phyloP scores from a whole-genome alignment of 768 basidiomycete genomes.

The Calocera viscosa region DNA sequence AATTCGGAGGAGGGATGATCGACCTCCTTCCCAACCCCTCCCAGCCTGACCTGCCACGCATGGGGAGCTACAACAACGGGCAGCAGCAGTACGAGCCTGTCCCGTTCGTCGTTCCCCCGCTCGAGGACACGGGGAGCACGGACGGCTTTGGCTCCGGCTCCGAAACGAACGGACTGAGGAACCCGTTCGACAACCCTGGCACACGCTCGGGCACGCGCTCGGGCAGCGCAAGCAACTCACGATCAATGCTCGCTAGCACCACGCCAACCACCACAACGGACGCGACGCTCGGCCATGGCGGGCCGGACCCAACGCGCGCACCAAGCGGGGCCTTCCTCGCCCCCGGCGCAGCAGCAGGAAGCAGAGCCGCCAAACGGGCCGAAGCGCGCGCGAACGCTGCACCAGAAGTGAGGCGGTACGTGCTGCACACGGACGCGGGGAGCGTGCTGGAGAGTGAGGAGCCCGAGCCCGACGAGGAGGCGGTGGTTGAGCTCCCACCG shows the following conservation, averaged over 20 bases:
- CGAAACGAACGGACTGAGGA: not conserved
- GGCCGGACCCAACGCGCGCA: not conserved
- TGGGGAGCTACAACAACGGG: not conserved
- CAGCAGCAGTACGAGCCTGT: conserved; percentile 5
- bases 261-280: not conserved
- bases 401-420: not conserved
- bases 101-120: not conserved
- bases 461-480: not conserved
- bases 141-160: not conserved
- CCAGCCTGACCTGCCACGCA: not conserved
- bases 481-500: not conserved
- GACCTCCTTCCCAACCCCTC: conserved; percentile 1
- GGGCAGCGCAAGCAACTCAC: not conserved
- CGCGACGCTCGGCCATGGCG: not conserved
- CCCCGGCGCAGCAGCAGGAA: not conserved
- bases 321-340: too few species aligned
- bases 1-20: not conserved
- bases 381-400: not conserved
- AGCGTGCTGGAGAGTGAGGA: conserved; percentile 1
- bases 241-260: not conserved
- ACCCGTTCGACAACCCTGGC: not conserved
- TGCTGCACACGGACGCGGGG: not conserved
- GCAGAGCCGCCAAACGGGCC: not conserved
- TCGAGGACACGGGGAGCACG: not conserved
- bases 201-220: not conserved